These are phyloP conservation scores for Podosphaera fusca DNA, from an alignment of 2,329 filamentous ascomycete genomes.

Conservation along the genomic window DNA sequence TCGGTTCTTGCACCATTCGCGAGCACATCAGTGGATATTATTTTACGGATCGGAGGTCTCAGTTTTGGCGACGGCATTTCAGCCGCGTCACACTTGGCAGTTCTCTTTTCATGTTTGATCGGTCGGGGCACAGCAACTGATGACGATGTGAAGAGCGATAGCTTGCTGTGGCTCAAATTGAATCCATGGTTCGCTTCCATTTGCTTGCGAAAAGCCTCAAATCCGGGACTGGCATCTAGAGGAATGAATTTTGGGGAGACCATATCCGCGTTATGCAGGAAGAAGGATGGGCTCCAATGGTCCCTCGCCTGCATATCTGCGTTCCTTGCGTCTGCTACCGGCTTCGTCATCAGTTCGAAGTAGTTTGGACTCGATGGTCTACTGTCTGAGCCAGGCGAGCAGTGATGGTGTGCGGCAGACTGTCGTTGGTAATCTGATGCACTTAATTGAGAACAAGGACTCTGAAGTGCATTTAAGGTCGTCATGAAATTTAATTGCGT, in stretches of 20 bases:
- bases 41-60: constrained; percentile 5
- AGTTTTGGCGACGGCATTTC: constrained; percentile 10
- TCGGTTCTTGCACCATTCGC: constrained; percentile 19
- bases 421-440: constrained; percentile 13
- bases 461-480: constrained; percentile 6
- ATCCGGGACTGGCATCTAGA: constrained; percentile 57
- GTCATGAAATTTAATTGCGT: constrained; percentile 8
- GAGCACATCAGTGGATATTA: constrained; percentile 13
- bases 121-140: constrained; percentile 7
- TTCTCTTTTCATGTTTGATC: constrained; percentile 8
- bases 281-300: constrained; percentile 55
- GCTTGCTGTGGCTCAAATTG: constrained; percentile 21
- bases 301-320: constrained; percentile 39
- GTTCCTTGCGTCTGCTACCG: constrained; percentile 34
- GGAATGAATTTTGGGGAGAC: constrained; percentile 46
- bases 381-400: constrained; percentile 10
- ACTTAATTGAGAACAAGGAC: constrained; percentile 7
- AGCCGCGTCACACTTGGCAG: constrained; percentile 7
- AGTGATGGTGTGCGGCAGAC: constrained; percentile 7
- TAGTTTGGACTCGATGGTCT: constrained; percentile 57
- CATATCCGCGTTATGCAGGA: constrained; percentile 20
- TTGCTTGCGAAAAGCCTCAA: constrained; percentile 54
- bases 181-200: constrained; percentile 40
- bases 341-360: constrained; percentile 53
- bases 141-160: constrained; percentile 21